Evolutionary conservation across 352 stramenopile genomes (phyloP), one percentile per base, ranked within the genome.

Genomic region (Phytophthora pseudosyringae): DNA sequence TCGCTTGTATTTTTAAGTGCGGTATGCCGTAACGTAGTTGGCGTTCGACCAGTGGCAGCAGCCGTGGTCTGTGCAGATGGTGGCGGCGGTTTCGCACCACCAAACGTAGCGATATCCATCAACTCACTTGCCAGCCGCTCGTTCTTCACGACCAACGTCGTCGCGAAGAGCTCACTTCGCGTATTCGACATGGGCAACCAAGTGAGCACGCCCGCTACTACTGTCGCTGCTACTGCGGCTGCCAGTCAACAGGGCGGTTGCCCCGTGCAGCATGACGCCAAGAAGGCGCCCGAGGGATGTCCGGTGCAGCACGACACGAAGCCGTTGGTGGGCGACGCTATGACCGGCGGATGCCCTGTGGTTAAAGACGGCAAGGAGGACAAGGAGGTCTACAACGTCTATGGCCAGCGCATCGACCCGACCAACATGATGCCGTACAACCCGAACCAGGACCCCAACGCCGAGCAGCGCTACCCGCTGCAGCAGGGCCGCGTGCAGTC

Each of bases 361-460:
- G 69, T 82, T 53, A 70, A 70, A 29, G 68, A 78, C 33, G 62
- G 58, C 38, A 63, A 69, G 16, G 57, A 69, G 25, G 48, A 72
- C 15, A 71, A 69, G 35, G 87, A 94, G 60, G 76, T 95, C 46
- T 99, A 98, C 87, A 98, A 99, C 75, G 97, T 99, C 21, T 99
- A 99, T 78, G 94, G 91, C 49, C 93, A 99, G 77, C 93, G 83
- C 51, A 94, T 98, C 29, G 95, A 99, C 82, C 97, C 97, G 33
- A 98, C 83, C 26, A 99, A 99, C 78, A 98, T 98, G 76, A 99
- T 99, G 97, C 98, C 98, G 48, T 83, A 90, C 59, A 98, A 98
- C 64, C 87, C 91, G 32, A 99, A 98, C 71, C 94, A 99, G 72
- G 81, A 99, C 28, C 97, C 96, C 18, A 89, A 95, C 33, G 75